A percentile compares a stretch with the other conserved stretches of the same genome.
phyloP scores from a whole-genome alignment of 2,329 filamentous ascomycete species.

The Graphilbum fragrans region DNA sequence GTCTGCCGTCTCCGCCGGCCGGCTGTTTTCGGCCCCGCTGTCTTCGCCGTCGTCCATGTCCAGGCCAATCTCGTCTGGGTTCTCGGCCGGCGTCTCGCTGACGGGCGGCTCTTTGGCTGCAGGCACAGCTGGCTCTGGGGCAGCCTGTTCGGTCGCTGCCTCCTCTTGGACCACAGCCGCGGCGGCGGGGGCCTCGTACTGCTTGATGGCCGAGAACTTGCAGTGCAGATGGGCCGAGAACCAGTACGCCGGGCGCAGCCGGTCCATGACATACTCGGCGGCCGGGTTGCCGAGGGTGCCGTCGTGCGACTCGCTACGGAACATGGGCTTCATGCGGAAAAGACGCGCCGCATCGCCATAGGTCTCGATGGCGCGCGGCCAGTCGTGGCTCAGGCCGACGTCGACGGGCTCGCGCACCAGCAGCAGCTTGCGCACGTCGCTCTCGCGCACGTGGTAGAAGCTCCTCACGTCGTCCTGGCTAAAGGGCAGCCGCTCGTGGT shows the following conservation, averaged over 20 bases:
- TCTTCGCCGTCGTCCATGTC: conserved; percentile 45
- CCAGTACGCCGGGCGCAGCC: conserved; percentile 75
- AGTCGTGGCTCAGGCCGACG: conserved; percentile 87
- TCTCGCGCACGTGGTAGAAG: conserved; percentile 81
- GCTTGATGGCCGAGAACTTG: conserved; percentile 64
- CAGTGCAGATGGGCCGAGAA: conserved; percentile 89
- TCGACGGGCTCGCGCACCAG: conserved; percentile 81
- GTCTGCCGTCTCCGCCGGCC: conserved; percentile 11
- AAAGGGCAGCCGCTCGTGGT: conserved; percentile 81
- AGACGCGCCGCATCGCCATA: conserved; percentile 58
- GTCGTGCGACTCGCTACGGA: conserved; percentile 61
- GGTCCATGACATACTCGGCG: conserved; percentile 68
- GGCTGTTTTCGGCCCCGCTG: conserved; percentile 8
- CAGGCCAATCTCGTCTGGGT: conserved; percentile 60
- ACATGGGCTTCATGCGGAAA: conserved; percentile 62
- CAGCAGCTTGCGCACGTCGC: conserved; percentile 83
- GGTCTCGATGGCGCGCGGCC: conserved; percentile 75
- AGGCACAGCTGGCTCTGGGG: conserved; percentile 1
- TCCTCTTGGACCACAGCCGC: conserved; percentile 15
- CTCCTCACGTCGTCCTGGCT: conserved; percentile 61
- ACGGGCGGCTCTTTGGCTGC: conserved; percentile 6
- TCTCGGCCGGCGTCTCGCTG: conserved; percentile 19
- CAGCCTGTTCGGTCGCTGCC: conserved; percentile 1
- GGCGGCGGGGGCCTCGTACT: conserved; percentile 24
- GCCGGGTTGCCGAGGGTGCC: conserved; percentile 71